Evolutionary conservation across 2,329 filamentous ascomycete genomes (phyloP), one percentile per base, ranked within the genome.

Genomic region (Aspergillus sp.): DNA sequence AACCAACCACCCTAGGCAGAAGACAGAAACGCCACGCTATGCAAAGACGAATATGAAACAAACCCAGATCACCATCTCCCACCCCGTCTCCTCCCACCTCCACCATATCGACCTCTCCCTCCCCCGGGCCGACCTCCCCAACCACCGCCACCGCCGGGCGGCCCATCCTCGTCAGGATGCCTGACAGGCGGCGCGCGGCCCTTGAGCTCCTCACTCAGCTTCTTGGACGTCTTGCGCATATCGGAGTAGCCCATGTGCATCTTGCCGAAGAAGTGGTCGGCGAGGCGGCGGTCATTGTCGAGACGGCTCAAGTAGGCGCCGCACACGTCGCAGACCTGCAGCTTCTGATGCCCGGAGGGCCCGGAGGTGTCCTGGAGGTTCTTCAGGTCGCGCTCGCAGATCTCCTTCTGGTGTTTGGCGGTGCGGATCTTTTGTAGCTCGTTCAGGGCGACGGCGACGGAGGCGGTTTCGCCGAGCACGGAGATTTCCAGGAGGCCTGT

Each of bases 231-330:
- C 70, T 91, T 93, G 49, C 91, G 78, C 91, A 98, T 98, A 64
- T 94, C 85, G 11, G 91, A 91, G 57, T 96, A 98, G 0, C 91
- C 91, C 36, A 98, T 66, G 55, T 98, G 91, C 91, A 98, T 98
- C 70, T 98, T 98, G 14, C 91, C 91, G 61, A 95, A 96, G 57
- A 98, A 98, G 60, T 98, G 91, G 57, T 98, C 91, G 13, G 91
- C 91, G 53, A 98, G 61, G 17, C 91, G 74, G 22, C 91, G 75
- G 58, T 98, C 91, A 55, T 98, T 98, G 57, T 98, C 91, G 19
- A 98, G 72, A 14, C 91, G 69, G 41, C 80, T 86, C 24, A 98
- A 72, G 58, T 96, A 98, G 4, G 91, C 91, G 41, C 91, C 91
- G 60, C 91, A 98, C 1, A 96, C 91, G 61, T 98, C 91, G 70